phyloP scores from a whole-genome alignment of 2,329 filamentous ascomycete genomes.

The Neofusicoccum cordaticola region DNA sequence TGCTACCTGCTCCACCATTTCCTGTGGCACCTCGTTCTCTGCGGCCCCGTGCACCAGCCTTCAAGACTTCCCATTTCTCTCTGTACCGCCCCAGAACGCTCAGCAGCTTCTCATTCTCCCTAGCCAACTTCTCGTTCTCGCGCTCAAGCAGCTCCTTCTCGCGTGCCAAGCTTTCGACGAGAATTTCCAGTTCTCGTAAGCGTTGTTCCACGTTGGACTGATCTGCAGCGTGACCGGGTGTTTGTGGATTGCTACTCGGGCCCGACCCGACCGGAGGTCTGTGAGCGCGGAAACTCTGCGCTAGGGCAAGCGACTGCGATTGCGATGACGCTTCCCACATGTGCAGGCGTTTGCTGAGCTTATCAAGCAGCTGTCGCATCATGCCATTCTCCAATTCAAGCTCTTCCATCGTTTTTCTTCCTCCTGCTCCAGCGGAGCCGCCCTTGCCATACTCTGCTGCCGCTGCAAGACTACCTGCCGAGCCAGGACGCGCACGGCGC shows the following conservation, averaged over 20 bases:
- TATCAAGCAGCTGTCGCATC: constrained; percentile 80
- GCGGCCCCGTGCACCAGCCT: constrained; percentile 55
- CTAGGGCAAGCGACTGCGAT: constrained; percentile 78
- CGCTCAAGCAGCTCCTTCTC: constrained; percentile 61
- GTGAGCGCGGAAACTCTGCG: constrained; percentile 65
- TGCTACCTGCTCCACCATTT: constrained; percentile 1
- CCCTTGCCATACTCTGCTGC: constrained; percentile 19
- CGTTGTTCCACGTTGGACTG: constrained; percentile 15
- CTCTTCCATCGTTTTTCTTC: constrained; percentile 77
- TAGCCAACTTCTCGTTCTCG: constrained; percentile 61
- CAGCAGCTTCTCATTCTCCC: constrained; percentile 60
- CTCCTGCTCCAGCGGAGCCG: constrained; percentile 31
- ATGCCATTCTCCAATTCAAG: constrained; percentile 83
- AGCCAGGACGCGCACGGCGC: constrained; percentile 28
- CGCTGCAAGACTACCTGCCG: constrained; percentile 22
- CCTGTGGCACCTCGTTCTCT: constrained; percentile 12
- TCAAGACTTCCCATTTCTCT: constrained; percentile 67
- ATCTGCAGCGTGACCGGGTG: constrained; percentile 1
- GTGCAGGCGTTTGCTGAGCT: constrained; percentile 80
- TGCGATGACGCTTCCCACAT: constrained; percentile 92
- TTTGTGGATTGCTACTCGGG: constrained; percentile 14
- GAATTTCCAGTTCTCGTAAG: constrained; percentile 60
- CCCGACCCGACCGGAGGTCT: constrained; percentile 22
- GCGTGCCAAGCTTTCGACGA: constrained; percentile 56
- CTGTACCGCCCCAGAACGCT: constrained; percentile 56